These are phyloP conservation scores for Claviceps cyperi DNA, from an alignment of 2,329 filamentous ascomycete species.

Conservation along the genomic window DNA sequence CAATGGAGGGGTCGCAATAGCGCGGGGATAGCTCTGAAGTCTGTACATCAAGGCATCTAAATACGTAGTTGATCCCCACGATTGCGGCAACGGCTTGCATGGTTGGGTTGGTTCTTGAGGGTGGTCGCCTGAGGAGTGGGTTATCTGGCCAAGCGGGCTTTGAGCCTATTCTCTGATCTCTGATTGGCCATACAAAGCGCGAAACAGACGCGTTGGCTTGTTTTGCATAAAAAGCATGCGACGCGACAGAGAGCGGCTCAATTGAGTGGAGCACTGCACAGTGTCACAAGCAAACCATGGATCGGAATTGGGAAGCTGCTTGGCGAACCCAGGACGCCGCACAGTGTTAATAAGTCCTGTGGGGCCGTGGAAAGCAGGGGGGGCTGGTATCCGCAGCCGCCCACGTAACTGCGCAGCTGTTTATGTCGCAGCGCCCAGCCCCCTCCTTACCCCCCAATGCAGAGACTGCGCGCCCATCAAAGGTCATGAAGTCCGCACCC, in stretches of 20 bases:
- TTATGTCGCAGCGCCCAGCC: conserved; percentile 8
- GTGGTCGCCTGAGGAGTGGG: neutral
- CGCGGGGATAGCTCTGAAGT: neutral
- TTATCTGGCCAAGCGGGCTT: neutral
- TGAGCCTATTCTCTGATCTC: neutral
- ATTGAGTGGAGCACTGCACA: neutral
- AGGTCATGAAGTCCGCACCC: conserved; percentile 7
- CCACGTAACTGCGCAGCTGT: conserved; percentile 4
- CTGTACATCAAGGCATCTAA: neutral
- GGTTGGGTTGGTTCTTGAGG: neutral
- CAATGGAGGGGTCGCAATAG: neutral
- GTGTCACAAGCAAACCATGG: neutral
- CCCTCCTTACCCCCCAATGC: conserved; percentile 4
- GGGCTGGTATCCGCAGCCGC: conserved; percentile 9
- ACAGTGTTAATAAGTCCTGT: neutral
- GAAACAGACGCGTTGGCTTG: neutral
- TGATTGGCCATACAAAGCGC: neutral
- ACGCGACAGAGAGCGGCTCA: neutral
- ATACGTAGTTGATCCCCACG: neutral
- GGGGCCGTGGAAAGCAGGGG: neutral
- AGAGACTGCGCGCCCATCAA: conserved; percentile 6
- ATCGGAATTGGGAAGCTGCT: too few species aligned
- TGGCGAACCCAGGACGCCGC: too few species aligned
- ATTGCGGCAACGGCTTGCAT: neutral
- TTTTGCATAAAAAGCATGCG: neutral